A percentile compares a stretch with the other conserved stretches of the same genome.
Evolutionary conservation across 2,329 filamentous ascomycete species (phyloP).

Genomic region (Trichophyton benhamiae): DNA sequence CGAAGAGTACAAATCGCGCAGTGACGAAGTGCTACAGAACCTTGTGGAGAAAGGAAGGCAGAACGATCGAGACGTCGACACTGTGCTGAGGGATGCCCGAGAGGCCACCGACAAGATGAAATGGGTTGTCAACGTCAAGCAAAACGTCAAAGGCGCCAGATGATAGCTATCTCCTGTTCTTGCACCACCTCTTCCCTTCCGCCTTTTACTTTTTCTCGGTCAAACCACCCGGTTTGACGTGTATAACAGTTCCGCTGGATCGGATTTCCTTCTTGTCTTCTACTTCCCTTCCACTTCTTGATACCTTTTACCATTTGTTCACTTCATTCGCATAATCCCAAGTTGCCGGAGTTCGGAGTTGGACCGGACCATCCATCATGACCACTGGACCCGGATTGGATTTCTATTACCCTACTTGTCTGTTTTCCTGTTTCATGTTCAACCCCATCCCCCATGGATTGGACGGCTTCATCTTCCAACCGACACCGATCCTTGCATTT

Average conservation of each 20-base stretch:
- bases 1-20: slow-evolving; percentile 30
- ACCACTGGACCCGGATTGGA: background rate
- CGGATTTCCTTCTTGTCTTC: background rate
- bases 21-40: slow-evolving; percentile 29
- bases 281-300: slow-evolving; percentile 5
- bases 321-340: slow-evolving; percentile 6
- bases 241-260: slow-evolving; percentile 1
- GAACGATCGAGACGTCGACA: slow-evolving; percentile 25
- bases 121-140: slow-evolving; percentile 36
- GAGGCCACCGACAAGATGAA: slow-evolving; percentile 35
- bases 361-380: slow-evolving; percentile 2
- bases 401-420: background rate
- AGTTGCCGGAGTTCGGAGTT: slow-evolving; percentile 12
- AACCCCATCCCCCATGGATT: too few species aligned
- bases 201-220: background rate
- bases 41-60: slow-evolving; percentile 21
- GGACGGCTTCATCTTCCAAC: background rate
- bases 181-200: background rate
- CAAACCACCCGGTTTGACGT: background rate
- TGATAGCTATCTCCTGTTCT: background rate
- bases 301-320: background rate
- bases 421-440: background rate
- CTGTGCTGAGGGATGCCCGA: slow-evolving; percentile 29
- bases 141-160: background rate
- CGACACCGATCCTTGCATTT: background rate